Base-by-base conservation (phyloP, 768 basidiomycete species). In the Podaxis mareebaensis region DNA sequence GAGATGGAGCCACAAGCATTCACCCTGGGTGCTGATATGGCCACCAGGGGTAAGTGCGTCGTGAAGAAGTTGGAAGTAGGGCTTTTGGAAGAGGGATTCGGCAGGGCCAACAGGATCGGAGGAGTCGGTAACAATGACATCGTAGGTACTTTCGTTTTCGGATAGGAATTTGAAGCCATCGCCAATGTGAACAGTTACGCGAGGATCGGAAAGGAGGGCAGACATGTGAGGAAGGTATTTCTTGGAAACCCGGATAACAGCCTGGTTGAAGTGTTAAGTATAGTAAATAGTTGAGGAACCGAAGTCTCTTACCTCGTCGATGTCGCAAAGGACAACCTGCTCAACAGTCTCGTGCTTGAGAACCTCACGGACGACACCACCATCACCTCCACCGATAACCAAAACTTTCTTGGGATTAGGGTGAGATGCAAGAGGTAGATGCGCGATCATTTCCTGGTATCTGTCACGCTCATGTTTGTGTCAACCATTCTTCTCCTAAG, bases 381-480 rank as follows among this genome's bases (percentile, higher is more conserved):
- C 97, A 75, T 99, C 97, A 30, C 97, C 97, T 55, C 96, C 97
- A 54, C 97, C 97, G 65, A 99, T 96, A 63, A 99, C 97, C 38
- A 99, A 88, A 17, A 99, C 96, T 70, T 90, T 89, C 77, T 92
- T 91, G 0, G 96, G 97, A 80, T 97, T 92, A 24, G 97, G 96
- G 77, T 99, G 97, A 64, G 89, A 94, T 12, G 93, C 89, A 66
- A 99, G 83, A n/a, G 97, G 97, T 58, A 99, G 79, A 78, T 99
- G 96, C 4, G 96, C 85, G 71, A 99, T 99, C 96, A 99, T 97
- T 79, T 99, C 96, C 72, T 98, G 95, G 77, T 99, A 98, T 11
- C 95, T 97, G 69, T 49, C 6, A 46, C 8, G 61, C 30, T 40
- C 7, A 33, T 33, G 33, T 3, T 20, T n/a, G 15, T 22, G 3